Conservation (phyloP, 495 filamentous ascomycete genomes). For the Baudoinia panamericana region DNA sequence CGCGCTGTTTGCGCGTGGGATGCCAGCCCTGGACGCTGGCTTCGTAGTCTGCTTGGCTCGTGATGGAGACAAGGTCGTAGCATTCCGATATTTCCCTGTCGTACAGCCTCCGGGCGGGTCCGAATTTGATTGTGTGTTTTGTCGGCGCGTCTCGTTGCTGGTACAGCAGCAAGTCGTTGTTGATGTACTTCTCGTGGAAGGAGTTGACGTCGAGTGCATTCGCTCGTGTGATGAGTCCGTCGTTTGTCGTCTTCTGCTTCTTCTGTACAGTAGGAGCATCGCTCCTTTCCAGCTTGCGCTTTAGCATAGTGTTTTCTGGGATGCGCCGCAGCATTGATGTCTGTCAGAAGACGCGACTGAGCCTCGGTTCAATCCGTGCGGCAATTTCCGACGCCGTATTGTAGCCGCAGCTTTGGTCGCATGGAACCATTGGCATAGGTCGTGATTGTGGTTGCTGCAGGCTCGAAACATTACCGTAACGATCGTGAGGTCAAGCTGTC, state of each 20-base stretch:
- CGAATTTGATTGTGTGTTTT: not conserved
- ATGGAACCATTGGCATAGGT: too few relatives aligned
- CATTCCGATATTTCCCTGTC: constrained; percentile 48
- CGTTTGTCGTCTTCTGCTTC: constrained; percentile 4
- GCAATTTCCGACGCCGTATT: too few relatives aligned
- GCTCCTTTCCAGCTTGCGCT: too few relatives aligned
- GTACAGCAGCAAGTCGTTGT: not conserved
- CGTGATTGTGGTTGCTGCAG: too few relatives aligned
- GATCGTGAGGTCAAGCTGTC: too few relatives aligned
- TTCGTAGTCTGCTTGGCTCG: constrained; percentile 54
- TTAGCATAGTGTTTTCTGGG: too few relatives aligned
- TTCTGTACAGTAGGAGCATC: not conserved
- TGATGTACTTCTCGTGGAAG: constrained; percentile 2
- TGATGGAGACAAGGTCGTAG: constrained; percentile 56
- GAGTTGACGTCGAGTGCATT: not conserved
- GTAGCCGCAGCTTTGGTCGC: too few relatives aligned
- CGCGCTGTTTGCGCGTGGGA: constrained; percentile 49
- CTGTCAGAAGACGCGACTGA: too few relatives aligned
- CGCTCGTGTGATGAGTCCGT: constrained; percentile 1
- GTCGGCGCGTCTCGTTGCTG: constrained; percentile 27
- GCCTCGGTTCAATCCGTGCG: too few relatives aligned
- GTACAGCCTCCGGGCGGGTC: constrained; percentile 35
- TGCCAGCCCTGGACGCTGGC: constrained; percentile 56
- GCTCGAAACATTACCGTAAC: too few relatives aligned
- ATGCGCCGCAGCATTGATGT: too few relatives aligned